These are phyloP conservation scores for Melampsora larici-populina DNA, from an alignment of 1,284 basidiomycete species.

Conservation along the genomic window DNA sequence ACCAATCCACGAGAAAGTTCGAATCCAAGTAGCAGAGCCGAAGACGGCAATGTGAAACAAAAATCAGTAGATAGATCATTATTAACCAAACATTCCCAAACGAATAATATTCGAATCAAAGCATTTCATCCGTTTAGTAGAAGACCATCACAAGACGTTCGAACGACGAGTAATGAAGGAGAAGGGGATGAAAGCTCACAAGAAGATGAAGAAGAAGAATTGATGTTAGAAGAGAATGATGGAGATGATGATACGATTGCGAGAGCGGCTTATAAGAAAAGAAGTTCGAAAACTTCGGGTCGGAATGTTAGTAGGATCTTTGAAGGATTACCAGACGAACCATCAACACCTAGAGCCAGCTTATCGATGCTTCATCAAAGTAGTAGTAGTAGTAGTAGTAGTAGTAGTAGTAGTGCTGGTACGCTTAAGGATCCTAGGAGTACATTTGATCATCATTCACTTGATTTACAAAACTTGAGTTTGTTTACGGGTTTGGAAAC, in stretches of 20 bases:
- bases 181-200: background rate
- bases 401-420: no score
- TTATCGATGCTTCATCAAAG: background rate
- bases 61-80: constrained; percentile 12
- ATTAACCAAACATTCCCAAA: constrained; percentile 32
- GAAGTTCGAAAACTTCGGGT: background rate
- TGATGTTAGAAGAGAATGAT: constrained; percentile 38
- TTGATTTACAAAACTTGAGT: constrained; percentile 22
- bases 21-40: background rate
- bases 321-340: constrained; percentile 34
- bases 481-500: no score
- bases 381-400: no score
- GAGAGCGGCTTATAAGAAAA: constrained; percentile 27
- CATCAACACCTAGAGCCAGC: background rate
- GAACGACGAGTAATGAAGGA: background rate
- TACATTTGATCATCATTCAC: constrained; percentile 35
- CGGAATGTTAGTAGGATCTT: background rate
- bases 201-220: constrained; percentile 35
- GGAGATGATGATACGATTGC: constrained; percentile 40
- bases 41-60: background rate
- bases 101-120: constrained; percentile 40
- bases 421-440: no score
- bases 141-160: background rate
- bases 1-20: background rate
- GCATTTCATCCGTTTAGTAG: constrained; percentile 38